These are phyloP conservation scores for Arthrobotrys entomopaga DNA, from an alignment of 2,329 filamentous ascomycete genomes.

Conservation along the genomic window DNA sequence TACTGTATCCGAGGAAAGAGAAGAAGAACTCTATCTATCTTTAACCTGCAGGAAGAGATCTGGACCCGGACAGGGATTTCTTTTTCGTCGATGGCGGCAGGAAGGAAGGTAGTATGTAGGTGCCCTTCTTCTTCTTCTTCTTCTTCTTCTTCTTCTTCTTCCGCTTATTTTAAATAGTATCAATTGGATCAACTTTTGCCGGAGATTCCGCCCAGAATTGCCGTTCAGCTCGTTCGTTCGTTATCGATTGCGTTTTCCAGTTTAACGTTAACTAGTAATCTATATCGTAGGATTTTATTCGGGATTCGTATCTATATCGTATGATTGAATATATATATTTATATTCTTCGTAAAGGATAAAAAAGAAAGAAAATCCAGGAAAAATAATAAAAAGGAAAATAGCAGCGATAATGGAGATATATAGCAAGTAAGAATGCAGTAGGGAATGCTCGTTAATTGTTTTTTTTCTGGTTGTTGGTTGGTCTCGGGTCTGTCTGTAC, in stretches of 20 bases:
- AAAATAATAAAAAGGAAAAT: constrained; percentile 21
- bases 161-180: too few species aligned
- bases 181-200: constrained; percentile 1
- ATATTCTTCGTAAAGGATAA: neutral
- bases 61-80: constrained; percentile 27
- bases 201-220: constrained; percentile 34
- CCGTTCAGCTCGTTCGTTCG: constrained; percentile 2
- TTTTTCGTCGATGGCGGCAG: constrained; percentile 14
- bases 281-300: neutral
- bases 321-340: neutral
- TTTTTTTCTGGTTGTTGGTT: too few species aligned
- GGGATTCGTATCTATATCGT: neutral
- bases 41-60: constrained; percentile 15
- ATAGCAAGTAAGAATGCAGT: too few species aligned
- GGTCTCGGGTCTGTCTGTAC: too few species aligned
- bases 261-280: neutral
- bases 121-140: neutral
- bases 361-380: neutral
- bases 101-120: neutral
- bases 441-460: too few species aligned
- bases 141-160: too few species aligned
- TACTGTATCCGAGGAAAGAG: constrained; percentile 39
- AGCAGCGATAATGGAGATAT: too few species aligned
- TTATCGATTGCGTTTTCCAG: constrained; percentile 24
- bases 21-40: constrained; percentile 5